phyloP scores from a whole-genome alignment of 495 filamentous ascomycete genomes.

The Collariella sp. region DNA sequence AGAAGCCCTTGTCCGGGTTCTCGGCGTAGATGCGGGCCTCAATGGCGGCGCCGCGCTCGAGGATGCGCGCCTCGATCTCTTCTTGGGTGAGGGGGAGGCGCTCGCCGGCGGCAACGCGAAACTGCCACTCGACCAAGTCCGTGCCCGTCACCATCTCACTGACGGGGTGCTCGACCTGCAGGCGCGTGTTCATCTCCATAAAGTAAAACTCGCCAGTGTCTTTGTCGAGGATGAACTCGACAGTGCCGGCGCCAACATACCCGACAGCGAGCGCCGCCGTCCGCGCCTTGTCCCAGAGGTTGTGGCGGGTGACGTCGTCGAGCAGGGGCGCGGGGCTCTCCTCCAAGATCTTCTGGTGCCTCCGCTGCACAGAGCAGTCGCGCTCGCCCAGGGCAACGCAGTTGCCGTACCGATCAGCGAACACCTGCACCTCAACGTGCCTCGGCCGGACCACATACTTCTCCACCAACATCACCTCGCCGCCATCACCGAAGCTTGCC shows the following conservation, averaged over 20 bases:
- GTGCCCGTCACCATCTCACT: slow-evolving; percentile 95
- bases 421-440: slow-evolving; percentile 96
- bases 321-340: slow-evolving; percentile 90
- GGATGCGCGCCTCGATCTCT: slow-evolving; percentile 69
- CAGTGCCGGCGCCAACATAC: slow-evolving; percentile 93
- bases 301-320: slow-evolving; percentile 65
- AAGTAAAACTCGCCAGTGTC: slow-evolving; percentile 93
- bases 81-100: slow-evolving; percentile 78
- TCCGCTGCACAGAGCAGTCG: slow-evolving; percentile 77
- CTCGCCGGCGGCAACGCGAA: slow-evolving; percentile 82
- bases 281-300: slow-evolving; percentile 89
- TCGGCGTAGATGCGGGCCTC: slow-evolving; percentile 97
- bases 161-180: slow-evolving; percentile 96
- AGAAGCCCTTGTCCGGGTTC: slow-evolving; percentile 81
- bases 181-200: slow-evolving; percentile 98
- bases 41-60: slow-evolving; percentile 73
- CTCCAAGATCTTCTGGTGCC: slow-evolving; percentile 96
- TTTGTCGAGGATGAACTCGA: slow-evolving; percentile 98
- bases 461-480: slow-evolving; percentile 89
- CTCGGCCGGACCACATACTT: slow-evolving; percentile 91
- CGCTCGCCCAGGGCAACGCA: slow-evolving; percentile 77
- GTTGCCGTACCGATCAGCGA: slow-evolving; percentile 84
- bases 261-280: slow-evolving; percentile 84
- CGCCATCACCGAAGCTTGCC: slow-evolving; percentile 81
- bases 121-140: slow-evolving; percentile 94